phyloP scores from a whole-genome alignment of 805 yeast species.

The Yamadazyma takamatsuzukensis region DNA sequence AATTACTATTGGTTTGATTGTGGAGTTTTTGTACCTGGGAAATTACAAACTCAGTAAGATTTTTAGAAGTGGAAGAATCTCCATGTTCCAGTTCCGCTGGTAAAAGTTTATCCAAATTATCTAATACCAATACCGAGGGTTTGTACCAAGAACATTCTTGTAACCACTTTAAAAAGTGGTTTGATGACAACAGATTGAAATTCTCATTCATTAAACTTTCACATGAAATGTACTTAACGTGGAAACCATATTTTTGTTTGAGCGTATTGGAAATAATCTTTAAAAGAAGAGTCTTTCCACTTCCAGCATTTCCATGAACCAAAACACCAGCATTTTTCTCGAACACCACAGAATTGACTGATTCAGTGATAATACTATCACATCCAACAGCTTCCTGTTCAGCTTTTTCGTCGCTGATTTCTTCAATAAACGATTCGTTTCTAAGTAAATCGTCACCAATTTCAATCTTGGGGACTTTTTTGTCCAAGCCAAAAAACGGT shows the following conservation, averaged over 20 bases:
- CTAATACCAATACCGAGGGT: slow-evolving; percentile 72
- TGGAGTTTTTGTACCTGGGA: slow-evolving; percentile 41
- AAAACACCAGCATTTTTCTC: slow-evolving; percentile 53
- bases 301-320: slow-evolving; percentile 71
- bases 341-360: slow-evolving; percentile 38
- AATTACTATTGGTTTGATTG: slow-evolving; percentile 40
- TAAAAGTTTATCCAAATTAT: slow-evolving; percentile 71
- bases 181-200: slow-evolving; percentile 41
- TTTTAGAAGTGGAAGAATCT: slow-evolving; percentile 60
- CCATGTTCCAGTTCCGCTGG: slow-evolving; percentile 60
- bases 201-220: slow-evolving; percentile 55
- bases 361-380: slow-evolving; percentile 38
- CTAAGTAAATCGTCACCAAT: slow-evolving; percentile 49
- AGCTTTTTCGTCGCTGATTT: slow-evolving; percentile 2
- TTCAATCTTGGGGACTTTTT: slow-evolving; percentile 35
- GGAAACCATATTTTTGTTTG: slow-evolving; percentile 36
- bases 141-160: slow-evolving; percentile 66
- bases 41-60: slow-evolving; percentile 58
- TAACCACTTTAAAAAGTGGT: slow-evolving; percentile 40
- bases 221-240: slow-evolving; percentile 49
- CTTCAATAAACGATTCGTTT: slow-evolving; percentile 36
- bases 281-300: slow-evolving; percentile 70
- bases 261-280: slow-evolving; percentile 39
- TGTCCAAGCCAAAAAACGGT: slow-evolving; percentile 22
- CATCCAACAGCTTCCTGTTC: slow-evolving; percentile 51